These are phyloP conservation scores for Salix brachista DNA, from an alignment of 345 rosid genomes.

Conservation along the genomic window DNA sequence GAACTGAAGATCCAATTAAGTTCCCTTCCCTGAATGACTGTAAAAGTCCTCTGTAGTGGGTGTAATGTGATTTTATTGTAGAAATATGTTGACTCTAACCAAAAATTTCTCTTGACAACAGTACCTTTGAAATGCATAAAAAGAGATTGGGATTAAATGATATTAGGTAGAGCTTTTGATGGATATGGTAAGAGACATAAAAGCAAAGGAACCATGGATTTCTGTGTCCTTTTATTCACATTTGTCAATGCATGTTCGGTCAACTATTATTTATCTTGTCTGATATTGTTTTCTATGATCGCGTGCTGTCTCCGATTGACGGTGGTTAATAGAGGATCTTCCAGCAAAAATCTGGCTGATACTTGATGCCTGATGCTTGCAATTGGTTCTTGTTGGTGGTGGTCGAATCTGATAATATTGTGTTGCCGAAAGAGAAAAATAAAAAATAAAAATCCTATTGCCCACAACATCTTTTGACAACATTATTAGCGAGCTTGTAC, in stretches of 20 bases:
- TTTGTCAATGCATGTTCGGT: background rate
- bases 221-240: background rate
- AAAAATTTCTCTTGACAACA: background rate
- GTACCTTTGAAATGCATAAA: background rate
- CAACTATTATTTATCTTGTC: background rate
- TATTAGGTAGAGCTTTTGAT: background rate
- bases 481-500: no score
- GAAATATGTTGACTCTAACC: background rate
- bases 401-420: no score
- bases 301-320: background rate
- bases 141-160: background rate
- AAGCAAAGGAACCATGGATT: background rate
- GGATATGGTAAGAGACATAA: background rate
- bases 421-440: no score
- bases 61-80: background rate
- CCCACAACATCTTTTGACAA: no score
- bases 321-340: no score
- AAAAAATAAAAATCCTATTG: no score
- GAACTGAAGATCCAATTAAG: background rate
- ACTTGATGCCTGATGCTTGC: no score
- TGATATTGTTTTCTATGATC: background rate
- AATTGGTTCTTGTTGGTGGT: no score
- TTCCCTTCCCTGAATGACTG: background rate
- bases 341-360: no score
- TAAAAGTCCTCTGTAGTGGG: conserved; percentile 9